These are phyloP conservation scores for Pyricularia sp. DNA, from an alignment of 2,329 filamentous ascomycete species.

Conservation along the genomic window DNA sequence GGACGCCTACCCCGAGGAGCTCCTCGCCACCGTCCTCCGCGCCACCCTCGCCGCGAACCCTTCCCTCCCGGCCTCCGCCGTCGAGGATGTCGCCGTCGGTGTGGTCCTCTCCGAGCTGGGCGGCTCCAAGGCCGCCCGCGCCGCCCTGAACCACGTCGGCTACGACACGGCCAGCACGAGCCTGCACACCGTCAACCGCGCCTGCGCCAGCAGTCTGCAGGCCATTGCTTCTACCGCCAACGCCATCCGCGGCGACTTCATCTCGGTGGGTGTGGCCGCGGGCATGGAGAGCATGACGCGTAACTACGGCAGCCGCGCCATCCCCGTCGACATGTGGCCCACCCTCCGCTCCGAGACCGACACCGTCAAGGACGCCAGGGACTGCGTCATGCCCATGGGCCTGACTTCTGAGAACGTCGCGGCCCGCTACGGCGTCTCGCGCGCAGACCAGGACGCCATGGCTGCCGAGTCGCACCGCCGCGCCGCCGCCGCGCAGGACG, in stretches of 20 bases:
- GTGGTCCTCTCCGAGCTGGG: slow-evolving; percentile 87
- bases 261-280: slow-evolving; percentile 68
- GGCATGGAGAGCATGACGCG: slow-evolving; percentile 96
- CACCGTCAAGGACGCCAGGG: slow-evolving; percentile 57
- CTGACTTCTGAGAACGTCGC: slow-evolving; percentile 86
- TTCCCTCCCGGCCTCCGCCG: slow-evolving; percentile 56
- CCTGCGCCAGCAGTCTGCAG: slow-evolving; percentile 71
- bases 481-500: slow-evolving; percentile 59
- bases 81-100: slow-evolving; percentile 78
- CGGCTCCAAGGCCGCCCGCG: slow-evolving; percentile 81
- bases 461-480: slow-evolving; percentile 66
- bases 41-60: slow-evolving; percentile 67
- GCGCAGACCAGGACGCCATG: slow-evolving; percentile 75
- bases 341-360: slow-evolving; percentile 48
- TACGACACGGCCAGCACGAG: slow-evolving; percentile 57
- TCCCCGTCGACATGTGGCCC: slow-evolving; percentile 74
- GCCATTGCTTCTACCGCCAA: slow-evolving; percentile 67
- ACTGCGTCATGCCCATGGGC: slow-evolving; percentile 94
- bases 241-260: slow-evolving; percentile 57
- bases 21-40: slow-evolving; percentile 58
- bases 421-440: slow-evolving; percentile 59
- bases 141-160: slow-evolving; percentile 80
- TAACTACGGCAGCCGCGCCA: slow-evolving; percentile 80
- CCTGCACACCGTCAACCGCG: slow-evolving; percentile 82
- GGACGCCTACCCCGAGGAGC: slow-evolving; percentile 84